Evolutionary conservation across 495 filamentous ascomycete genomes (phyloP).

Genomic region (Bombardia bombarda): DNA sequence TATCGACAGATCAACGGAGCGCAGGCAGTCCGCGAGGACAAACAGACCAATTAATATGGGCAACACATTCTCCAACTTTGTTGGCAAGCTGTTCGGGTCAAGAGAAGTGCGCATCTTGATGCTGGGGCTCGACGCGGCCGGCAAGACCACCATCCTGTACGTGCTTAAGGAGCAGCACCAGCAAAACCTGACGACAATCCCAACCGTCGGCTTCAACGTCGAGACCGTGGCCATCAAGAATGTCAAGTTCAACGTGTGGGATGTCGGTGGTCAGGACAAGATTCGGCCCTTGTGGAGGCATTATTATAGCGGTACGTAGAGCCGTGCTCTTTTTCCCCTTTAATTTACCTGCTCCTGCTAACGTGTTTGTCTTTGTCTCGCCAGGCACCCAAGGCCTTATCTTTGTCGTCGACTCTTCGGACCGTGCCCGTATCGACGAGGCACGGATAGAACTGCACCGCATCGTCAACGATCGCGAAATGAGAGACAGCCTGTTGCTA

Average conservation of each 20-base stretch:
- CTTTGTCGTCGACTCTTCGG: slow-evolving; percentile 93
- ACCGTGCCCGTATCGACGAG: slow-evolving; percentile 80
- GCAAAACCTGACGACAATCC: slow-evolving; percentile 97
- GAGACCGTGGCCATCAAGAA: slow-evolving; percentile 99
- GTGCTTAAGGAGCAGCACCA: slow-evolving; percentile 97
- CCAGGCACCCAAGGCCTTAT: slow-evolving; percentile 91
- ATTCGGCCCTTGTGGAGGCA: slow-evolving; percentile 96
- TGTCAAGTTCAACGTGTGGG: slow-evolving; percentile 99
- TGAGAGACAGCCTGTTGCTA: slow-evolving; percentile 89
- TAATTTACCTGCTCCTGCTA: not conserved
- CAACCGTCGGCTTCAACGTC: slow-evolving; percentile 98
- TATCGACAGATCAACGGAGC: too few species aligned
- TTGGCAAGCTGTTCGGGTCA: slow-evolving; percentile 96
- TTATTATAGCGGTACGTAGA: slow-evolving; percentile 81
- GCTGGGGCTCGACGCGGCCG: slow-evolving; percentile 94
- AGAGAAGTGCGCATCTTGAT: slow-evolving; percentile 98
- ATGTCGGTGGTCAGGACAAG: slow-evolving; percentile 99
- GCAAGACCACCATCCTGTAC: slow-evolving; percentile 99
- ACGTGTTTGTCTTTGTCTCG: not conserved
- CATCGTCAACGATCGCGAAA: slow-evolving; percentile 95
- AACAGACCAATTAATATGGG: slow-evolving; percentile 14
- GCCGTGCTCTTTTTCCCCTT: slow-evolving; percentile 2
- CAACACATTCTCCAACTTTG: slow-evolving; percentile 14
- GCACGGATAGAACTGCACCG: slow-evolving; percentile 83
- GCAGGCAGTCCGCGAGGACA: slow-evolving; percentile 7